Evolutionary conservation across 495 filamentous ascomycete genomes (phyloP).

Genomic region (Aspergillus nidulans): DNA sequence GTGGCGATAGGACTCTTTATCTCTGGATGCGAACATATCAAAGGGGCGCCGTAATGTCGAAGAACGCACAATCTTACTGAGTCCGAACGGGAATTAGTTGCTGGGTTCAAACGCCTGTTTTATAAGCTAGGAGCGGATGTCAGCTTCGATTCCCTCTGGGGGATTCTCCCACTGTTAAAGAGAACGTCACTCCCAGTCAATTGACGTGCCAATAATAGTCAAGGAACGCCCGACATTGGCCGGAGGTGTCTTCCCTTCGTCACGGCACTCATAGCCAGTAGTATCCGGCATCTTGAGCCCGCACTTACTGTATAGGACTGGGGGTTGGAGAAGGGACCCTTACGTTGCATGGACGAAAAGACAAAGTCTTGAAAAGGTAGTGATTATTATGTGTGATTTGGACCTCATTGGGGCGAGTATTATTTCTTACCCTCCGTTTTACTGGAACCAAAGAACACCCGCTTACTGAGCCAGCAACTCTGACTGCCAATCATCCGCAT

Average conservation of each 20-base stretch:
- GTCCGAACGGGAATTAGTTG: not conserved
- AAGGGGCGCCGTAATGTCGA: no score
- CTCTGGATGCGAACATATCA: no score
- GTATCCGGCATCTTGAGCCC: not conserved
- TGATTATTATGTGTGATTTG: not conserved
- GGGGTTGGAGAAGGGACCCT: slow-evolving; percentile 6
- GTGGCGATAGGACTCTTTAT: no score
- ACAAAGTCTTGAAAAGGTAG: not conserved
- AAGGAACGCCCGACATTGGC: slow-evolving; percentile 1
- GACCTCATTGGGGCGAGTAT: not conserved
- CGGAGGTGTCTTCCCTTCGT: not conserved
- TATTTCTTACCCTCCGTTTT: not conserved
- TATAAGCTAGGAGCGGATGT: slow-evolving; percentile 44
- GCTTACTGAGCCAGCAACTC: not conserved
- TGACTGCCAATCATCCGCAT: not conserved
- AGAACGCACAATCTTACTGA: no score
- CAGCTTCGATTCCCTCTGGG: slow-evolving; percentile 46
- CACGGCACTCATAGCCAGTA: not conserved
- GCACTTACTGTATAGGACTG: not conserved
- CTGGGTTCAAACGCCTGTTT: slow-evolving; percentile 40
- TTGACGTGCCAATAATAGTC: slow-evolving; percentile 15
- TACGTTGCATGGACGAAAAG: slow-evolving; percentile 3
- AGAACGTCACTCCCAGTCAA: slow-evolving; percentile 23
- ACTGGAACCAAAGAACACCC: not conserved
- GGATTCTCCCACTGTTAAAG: slow-evolving; percentile 37